Percentiles rank a stretch among this genome's conserved stretches.
Evolutionary conservation across 768 basidiomycete species (phyloP).

Genomic region (Tephrocybe sp.): DNA sequence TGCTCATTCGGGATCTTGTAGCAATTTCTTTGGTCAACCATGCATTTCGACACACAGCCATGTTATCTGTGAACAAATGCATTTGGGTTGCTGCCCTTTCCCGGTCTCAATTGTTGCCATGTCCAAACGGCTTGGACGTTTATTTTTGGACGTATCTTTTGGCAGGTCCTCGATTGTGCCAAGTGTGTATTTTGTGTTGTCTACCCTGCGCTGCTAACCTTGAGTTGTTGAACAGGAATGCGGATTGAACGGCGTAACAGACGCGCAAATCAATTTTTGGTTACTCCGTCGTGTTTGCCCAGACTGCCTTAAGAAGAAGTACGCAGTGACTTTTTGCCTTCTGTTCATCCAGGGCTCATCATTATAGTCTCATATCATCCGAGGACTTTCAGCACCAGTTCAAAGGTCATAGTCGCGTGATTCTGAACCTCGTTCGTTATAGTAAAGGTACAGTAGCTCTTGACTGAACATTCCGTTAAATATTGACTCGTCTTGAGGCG

Average conservation of each 20-base stretch:
- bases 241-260: background rate
- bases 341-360: background rate
- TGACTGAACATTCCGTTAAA: background rate
- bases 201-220: background rate
- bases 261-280: background rate
- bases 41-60: background rate
- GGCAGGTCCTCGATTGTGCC: background rate
- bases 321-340: background rate
- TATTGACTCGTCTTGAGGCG: background rate
- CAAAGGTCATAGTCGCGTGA: background rate
- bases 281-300: background rate
- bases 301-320: background rate
- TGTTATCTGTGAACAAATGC: background rate
- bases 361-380: background rate
- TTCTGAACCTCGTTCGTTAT: background rate
- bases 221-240: conserved; percentile 4
- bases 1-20: background rate
- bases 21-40: background rate
- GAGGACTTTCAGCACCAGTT: background rate
- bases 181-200: background rate
- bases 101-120: background rate
- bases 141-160: background rate
- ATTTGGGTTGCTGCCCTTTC: background rate
- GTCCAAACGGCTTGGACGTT: background rate
- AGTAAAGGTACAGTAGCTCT: background rate